A percentile compares a stretch with the other conserved stretches of the same genome.
Evolutionary conservation across 768 basidiomycete genomes (phyloP).

Genomic region (Lactarius pseudohatsudake): DNA sequence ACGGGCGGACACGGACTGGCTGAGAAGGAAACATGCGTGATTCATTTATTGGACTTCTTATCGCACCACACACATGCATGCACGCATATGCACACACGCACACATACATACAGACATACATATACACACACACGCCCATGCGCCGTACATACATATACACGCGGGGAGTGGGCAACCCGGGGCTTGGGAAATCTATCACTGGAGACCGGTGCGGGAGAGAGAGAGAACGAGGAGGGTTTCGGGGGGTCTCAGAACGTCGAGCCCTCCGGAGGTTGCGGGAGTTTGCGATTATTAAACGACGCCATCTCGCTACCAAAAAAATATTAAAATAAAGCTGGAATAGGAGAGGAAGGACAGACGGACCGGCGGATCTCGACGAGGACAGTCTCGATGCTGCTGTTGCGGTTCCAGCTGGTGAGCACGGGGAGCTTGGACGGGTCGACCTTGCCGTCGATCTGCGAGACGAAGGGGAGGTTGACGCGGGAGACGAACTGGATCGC

Average conservation of each 20-base stretch:
- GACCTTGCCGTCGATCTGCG: conserved; percentile 70
- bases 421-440: conserved; percentile 70
- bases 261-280: conserved; percentile 93
- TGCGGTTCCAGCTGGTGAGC: conserved; percentile 72
- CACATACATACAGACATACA: background rate
- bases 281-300: conserved; percentile 84
- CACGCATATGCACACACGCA: background rate
- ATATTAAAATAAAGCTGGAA: too few species aligned
- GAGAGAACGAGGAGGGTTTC: background rate
- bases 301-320: conserved; percentile 86
- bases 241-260: conserved; percentile 51
- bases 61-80: conserved; percentile 6
- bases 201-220: background rate
- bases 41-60: conserved; percentile 15
- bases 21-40: conserved; percentile 8
- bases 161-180: conserved; percentile 8
- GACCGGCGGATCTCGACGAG: conserved; percentile 93
- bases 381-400: conserved; percentile 80
- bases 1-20: background rate
- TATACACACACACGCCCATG: background rate
- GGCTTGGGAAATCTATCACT: conserved; percentile 17
- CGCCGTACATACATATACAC: conserved; percentile 1
- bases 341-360: conserved; percentile 31
- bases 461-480: conserved; percentile 94
- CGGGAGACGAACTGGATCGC: conserved; percentile 80